phyloP scores from a whole-genome alignment of 2,329 filamentous ascomycete genomes.

The Talaromyces sp. region DNA sequence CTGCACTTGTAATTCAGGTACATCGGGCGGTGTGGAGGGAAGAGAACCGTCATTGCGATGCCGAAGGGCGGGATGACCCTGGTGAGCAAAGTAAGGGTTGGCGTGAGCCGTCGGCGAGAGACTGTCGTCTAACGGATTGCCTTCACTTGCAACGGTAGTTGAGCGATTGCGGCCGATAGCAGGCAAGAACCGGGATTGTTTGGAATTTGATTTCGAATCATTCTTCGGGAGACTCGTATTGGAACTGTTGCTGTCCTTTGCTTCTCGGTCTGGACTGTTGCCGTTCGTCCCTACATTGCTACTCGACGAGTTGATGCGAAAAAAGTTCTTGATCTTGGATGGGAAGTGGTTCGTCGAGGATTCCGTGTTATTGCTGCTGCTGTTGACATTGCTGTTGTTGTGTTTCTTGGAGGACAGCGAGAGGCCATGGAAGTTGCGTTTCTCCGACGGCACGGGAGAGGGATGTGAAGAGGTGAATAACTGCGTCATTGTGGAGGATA shows the following conservation, averaged over 20 bases:
- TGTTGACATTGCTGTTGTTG: conserved; percentile 29
- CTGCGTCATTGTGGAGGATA: conserved; percentile 40
- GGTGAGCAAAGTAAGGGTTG: conserved; percentile 96
- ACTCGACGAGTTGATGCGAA: conserved; percentile 61
- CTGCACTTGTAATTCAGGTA: conserved; percentile 73
- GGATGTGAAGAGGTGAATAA: conserved; percentile 41
- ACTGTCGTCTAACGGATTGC: conserved; percentile 82
- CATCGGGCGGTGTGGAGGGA: conserved; percentile 88
- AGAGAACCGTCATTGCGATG: conserved; percentile 95
- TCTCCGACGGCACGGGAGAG: conserved; percentile 45
- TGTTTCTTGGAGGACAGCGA: conserved; percentile 48
- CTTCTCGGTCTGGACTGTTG: conserved; percentile 34
- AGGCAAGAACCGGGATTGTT: conserved; percentile 85
- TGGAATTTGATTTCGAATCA: conserved; percentile 67
- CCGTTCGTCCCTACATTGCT: conserved; percentile 38
- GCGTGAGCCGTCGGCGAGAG: conserved; percentile 90
- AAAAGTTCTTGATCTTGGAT: conserved; percentile 68
- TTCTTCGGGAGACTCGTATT: conserved; percentile 52
- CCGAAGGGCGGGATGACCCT: conserved; percentile 86
- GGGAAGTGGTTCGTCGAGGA: conserved; percentile 50
- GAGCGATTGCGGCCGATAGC: conserved; percentile 85
- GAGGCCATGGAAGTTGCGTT: conserved; percentile 47
- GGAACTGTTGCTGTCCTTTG: conserved; percentile 38
- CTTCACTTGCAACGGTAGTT: conserved; percentile 87
- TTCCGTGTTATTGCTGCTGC: conserved; percentile 31